A percentile compares a stretch with the other conserved stretches of the same genome.
Evolutionary conservation across 2,329 filamentous ascomycete genomes (phyloP).

Genomic region (Penicillium freii): DNA sequence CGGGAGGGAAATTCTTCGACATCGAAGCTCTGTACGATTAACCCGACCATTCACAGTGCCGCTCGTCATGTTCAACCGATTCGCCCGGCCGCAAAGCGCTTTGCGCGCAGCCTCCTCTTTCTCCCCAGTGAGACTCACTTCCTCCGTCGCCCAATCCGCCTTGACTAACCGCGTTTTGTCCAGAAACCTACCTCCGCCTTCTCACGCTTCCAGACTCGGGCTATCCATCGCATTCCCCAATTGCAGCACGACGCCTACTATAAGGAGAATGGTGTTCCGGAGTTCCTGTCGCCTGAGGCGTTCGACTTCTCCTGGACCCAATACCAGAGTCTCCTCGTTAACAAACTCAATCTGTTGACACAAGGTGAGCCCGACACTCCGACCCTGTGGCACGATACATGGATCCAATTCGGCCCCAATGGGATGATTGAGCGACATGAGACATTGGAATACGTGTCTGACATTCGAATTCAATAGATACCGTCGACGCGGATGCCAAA

Average conservation of each 20-base stretch:
- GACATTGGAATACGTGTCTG: neutral
- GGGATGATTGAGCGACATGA: neutral
- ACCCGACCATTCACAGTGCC: constrained; percentile 18
- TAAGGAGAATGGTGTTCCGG: constrained; percentile 58
- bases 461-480: constrained; percentile 50
- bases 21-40: constrained; percentile 19
- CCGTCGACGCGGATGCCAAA: constrained; percentile 59
- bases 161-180: constrained; percentile 23
- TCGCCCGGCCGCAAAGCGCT: constrained; percentile 45
- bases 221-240: constrained; percentile 48
- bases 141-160: constrained; percentile 9
- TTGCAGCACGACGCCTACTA: constrained; percentile 50
- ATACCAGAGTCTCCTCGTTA: constrained; percentile 72
- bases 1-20: constrained; percentile 39
- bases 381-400: constrained; percentile 2
- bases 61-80: constrained; percentile 44
- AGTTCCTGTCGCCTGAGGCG: constrained; percentile 66
- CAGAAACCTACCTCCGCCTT: constrained; percentile 39
- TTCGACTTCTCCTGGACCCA: constrained; percentile 77
- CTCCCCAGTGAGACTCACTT: constrained; percentile 32
- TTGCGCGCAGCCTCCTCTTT: constrained; percentile 41
- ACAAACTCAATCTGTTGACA: constrained; percentile 72
- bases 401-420: neutral
- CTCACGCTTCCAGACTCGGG: constrained; percentile 38
- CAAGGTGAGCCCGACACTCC: constrained; percentile 57